Evolutionary conservation across 2,329 filamentous ascomycete genomes (phyloP), one percentile per base, ranked within the genome.

Genomic region (Diatrype stigma): DNA sequence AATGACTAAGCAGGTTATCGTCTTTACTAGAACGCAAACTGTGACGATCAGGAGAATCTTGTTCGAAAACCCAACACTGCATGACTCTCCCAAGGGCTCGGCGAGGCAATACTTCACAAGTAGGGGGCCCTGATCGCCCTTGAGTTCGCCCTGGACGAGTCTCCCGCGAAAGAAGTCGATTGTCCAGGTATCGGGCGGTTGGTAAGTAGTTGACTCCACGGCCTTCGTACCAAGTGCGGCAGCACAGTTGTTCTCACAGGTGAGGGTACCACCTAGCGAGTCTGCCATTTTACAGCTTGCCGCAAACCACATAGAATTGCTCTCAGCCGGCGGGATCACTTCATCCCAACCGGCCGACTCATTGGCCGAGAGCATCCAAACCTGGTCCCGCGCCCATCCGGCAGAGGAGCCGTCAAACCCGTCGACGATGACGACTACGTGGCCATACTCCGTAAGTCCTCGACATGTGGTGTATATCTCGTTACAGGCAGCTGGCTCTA

Each of bases 1-100:
- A 7, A 48, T 35, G 11, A 38, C 26, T 10, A 23, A 14, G 21
- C 45, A 47, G 26, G 37, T 21, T 6, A 34, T 14, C 12, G 45
- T 37, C 45, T 47, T 47, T 30, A 47, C 21, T 21, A 21, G n/a
- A 12, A 47, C 17, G 19, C 45, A 37, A n/a, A 47, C 37, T 11
- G 37, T 19, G n/a, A 38, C 45, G 21, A 35, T 28, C 4, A 47
- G 30, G 10, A 47, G 32, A 16, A 47, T 28, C 30, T 37, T 34
- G 34, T 47, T 47, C 30, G 45, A 47, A 14, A 47, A 34, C 45
- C n/a, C 45, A 16, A 47, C 32, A 14, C 37, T 47, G 45, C 45
- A 47, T 5, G 23, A 22, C 3, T 30, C 28, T 3, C 23, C 30
- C 16, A 47, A 37, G 6, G 35, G 30, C 30, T 47, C 16, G 17